Evolutionary conservation across 2,329 filamentous ascomycete species (phyloP).

Genomic region (Metarhizium sp.): DNA sequence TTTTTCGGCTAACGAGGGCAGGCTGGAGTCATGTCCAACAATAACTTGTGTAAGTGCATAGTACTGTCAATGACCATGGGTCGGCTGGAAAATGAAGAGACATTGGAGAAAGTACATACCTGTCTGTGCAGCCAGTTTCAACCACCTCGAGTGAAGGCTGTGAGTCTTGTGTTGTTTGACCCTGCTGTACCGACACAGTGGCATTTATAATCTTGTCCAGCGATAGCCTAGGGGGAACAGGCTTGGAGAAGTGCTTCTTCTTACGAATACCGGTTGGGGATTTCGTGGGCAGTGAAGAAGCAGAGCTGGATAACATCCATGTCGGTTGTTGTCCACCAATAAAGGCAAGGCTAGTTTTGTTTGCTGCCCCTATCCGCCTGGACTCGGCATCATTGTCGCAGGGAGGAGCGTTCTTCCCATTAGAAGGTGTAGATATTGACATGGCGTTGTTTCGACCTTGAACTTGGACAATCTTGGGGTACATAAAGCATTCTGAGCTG

Average conservation of each 20-base stretch:
- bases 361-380: not conserved
- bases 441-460: not conserved
- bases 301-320: slow-evolving; percentile 1
- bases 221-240: not conserved
- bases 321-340: slow-evolving; percentile 3
- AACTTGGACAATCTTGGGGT: not conserved
- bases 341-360: slow-evolving; percentile 6
- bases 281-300: not conserved
- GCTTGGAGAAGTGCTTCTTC: not conserved
- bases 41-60: too few relatives aligned
- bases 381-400: not conserved
- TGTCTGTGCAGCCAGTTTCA: not conserved
- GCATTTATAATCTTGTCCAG: not conserved
- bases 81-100: too few relatives aligned
- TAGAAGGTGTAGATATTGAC: not conserved
- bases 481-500: not conserved
- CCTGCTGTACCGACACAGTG: not conserved
- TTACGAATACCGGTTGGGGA: not conserved
- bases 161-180: not conserved
- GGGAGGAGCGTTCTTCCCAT: not conserved
- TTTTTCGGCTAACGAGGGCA: too few relatives aligned
- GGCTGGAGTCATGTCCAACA: too few relatives aligned
- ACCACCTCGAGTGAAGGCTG: not conserved
- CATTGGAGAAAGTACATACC: not conserved
- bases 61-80: too few relatives aligned